Evolutionary conservation across 108 stramenopile species (phyloP).

Genomic region (Conticribra guillardii): DNA sequence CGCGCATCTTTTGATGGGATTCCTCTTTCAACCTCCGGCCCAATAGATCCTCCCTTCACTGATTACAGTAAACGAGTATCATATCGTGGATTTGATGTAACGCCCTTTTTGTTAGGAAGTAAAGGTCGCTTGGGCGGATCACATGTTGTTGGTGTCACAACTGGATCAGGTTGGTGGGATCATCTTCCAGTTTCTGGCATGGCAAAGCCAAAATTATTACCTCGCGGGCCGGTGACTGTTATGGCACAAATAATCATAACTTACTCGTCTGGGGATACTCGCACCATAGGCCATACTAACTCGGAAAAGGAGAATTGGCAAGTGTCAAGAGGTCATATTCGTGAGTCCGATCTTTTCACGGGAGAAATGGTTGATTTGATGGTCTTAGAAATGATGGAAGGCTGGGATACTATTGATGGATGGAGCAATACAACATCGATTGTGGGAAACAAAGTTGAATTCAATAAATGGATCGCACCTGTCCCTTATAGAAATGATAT

Average conservation of each 20-base stretch:
- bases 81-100: conserved; percentile 55
- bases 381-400: conserved; percentile 17
- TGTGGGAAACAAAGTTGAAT: conserved; percentile 6
- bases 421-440: conserved; percentile 11
- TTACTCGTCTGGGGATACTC: conserved; percentile 5
- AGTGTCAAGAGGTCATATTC: conserved; percentile 32
- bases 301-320: conserved; percentile 21
- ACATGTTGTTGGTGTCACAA: conserved; percentile 32
- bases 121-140: neutral
- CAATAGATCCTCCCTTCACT: conserved; percentile 49
- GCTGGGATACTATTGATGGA: conserved; percentile 33
- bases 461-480: conserved; percentile 19
- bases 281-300: conserved; percentile 9
- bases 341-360: conserved; percentile 43
- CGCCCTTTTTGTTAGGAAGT: conserved; percentile 15
- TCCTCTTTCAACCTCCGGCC: conserved; percentile 40
- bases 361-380: conserved; percentile 45
- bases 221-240: conserved; percentile 27
- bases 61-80: conserved; percentile 47
- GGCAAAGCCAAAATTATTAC: conserved; percentile 24
- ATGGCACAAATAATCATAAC: conserved; percentile 30
- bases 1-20: conserved; percentile 44
- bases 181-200: conserved; percentile 37
- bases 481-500: conserved; percentile 24
- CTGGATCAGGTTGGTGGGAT: conserved; percentile 55